These are phyloP conservation scores for Volvariella surrecta DNA, from an alignment of 1,284 basidiomycete species.

Conservation along the genomic window DNA sequence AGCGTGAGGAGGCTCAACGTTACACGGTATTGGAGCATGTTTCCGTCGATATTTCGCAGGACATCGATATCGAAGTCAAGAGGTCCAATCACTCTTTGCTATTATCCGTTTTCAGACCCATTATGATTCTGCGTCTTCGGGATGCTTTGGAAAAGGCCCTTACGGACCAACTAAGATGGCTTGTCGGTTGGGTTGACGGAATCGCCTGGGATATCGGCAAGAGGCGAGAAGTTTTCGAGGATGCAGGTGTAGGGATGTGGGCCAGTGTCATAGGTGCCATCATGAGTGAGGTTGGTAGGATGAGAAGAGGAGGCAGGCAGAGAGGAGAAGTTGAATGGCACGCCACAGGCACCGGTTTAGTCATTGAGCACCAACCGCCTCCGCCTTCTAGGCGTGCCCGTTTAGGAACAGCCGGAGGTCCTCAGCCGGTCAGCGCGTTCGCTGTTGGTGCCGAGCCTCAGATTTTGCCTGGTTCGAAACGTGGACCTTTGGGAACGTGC, in stretches of 20 bases:
- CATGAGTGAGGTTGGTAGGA: conserved; percentile 55
- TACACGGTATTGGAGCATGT: conserved; percentile 52
- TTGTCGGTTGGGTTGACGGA: conserved; percentile 42
- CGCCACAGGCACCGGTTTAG: conserved; percentile 52
- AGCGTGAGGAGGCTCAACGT: conserved; percentile 33
- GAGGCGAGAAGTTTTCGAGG: conserved; percentile 52
- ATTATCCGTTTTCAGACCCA: conserved; percentile 49
- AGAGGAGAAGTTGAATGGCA: conserved; percentile 33
- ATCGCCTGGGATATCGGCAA: conserved; percentile 48
- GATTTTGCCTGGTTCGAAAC: conserved; percentile 54
- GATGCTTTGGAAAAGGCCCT: conserved; percentile 49
- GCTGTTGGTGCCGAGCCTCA: conserved; percentile 67
- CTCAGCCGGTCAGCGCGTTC: conserved; percentile 23
- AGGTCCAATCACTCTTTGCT: conserved; percentile 55
- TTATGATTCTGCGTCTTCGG: conserved; percentile 45
- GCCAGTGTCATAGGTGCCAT: conserved; percentile 43
- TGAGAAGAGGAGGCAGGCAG: conserved; percentile 29
- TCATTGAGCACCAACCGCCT: conserved; percentile 36
- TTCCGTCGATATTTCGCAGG: conserved; percentile 40
- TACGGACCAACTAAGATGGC: conserved; percentile 39
- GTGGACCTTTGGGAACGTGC: conserved; percentile 48
- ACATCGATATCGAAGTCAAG: conserved; percentile 42
- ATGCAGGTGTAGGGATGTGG: conserved; percentile 44
- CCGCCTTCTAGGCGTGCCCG: conserved; percentile 8
- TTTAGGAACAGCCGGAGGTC: too few species aligned